Evolutionary conservation across 2,329 filamentous ascomycete species (phyloP).

Genomic region (Pseudocercospora cruenta): DNA sequence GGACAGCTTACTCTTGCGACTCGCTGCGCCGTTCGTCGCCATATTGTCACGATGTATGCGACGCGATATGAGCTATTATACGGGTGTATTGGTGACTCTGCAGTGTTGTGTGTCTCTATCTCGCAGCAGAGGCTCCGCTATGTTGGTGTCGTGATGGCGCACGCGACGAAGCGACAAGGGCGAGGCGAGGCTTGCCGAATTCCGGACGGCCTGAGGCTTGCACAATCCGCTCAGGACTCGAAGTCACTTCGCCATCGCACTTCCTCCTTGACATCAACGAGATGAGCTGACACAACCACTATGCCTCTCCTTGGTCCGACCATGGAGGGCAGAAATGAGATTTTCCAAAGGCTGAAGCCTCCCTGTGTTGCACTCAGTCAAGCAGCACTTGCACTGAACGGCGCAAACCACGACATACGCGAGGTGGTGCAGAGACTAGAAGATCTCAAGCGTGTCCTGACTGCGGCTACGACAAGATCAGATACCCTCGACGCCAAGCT

Average conservation of each 20-base stretch:
- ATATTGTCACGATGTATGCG: slow-evolving; percentile 20
- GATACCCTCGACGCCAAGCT: slow-evolving; percentile 72
- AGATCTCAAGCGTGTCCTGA: slow-evolving; percentile 49
- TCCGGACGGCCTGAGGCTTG: neutral
- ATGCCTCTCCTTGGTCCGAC: slow-evolving; percentile 26
- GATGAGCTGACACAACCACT: neutral
- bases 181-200: neutral
- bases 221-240: neutral
- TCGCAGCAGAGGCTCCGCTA: neutral
- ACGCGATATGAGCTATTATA: neutral
- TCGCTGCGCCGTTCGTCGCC: slow-evolving; percentile 37
- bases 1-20: slow-evolving; percentile 37
- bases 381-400: slow-evolving; percentile 55
- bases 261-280: neutral
- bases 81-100: neutral
- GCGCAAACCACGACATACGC: slow-evolving; percentile 44
- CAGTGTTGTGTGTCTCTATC: neutral
- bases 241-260: neutral
- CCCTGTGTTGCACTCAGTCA: slow-evolving; percentile 63
- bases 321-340: slow-evolving; percentile 41
- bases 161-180: neutral
- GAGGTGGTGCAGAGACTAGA: slow-evolving; percentile 55
- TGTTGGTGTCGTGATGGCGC: neutral
- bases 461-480: slow-evolving; percentile 36
- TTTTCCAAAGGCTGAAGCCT: slow-evolving; percentile 59